A percentile compares a stretch with the other conserved stretches of the same genome.
These are phyloP conservation scores for Stellera chamaejasme DNA, from an alignment of 345 rosid genomes.

Conservation along the genomic window DNA sequence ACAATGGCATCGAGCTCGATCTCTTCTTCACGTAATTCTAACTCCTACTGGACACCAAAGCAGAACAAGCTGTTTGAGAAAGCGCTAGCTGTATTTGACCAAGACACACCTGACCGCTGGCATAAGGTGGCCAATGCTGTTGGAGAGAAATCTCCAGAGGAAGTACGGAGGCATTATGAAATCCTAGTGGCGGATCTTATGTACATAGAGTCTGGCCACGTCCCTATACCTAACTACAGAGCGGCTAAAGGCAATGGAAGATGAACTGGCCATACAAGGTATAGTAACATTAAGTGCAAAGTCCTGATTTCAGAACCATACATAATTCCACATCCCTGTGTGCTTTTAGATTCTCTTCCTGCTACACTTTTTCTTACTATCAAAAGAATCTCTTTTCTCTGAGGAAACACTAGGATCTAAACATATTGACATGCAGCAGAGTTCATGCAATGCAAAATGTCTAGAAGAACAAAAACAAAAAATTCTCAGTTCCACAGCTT, in stretches of 20 bases:
- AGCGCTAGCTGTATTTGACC: conserved; percentile 73
- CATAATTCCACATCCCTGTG: not conserved
- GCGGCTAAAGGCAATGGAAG: conserved; percentile 22
- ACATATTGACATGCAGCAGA: not conserved
- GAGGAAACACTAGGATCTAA: conserved; percentile 5
- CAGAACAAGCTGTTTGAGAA: conserved; percentile 82
- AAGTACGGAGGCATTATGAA: conserved; percentile 79
- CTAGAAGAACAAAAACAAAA: not conserved
- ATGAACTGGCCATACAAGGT: conserved; percentile 36
- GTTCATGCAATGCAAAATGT: conserved; percentile 7
- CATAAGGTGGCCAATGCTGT: conserved; percentile 75
- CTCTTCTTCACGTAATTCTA: conserved; percentile 32
- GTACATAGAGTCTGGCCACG: conserved; percentile 59
- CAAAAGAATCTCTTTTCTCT: not conserved
- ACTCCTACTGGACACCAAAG: conserved; percentile 56
- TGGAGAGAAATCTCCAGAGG: conserved; percentile 71
- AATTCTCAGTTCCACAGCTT: not conserved
- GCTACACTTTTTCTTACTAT: not conserved
- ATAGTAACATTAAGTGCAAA: not conserved
- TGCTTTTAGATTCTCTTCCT: not conserved
- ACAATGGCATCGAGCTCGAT: conserved; percentile 43
- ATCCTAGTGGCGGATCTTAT: conserved; percentile 68
- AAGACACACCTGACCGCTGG: conserved; percentile 95
- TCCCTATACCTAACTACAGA: conserved; percentile 64
- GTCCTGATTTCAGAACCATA: not conserved